Percentiles rank a stretch among this genome's conserved stretches.
Evolutionary conservation across 129 eudicot species (phyloP).

Genomic region (Flaveria trinervia): DNA sequence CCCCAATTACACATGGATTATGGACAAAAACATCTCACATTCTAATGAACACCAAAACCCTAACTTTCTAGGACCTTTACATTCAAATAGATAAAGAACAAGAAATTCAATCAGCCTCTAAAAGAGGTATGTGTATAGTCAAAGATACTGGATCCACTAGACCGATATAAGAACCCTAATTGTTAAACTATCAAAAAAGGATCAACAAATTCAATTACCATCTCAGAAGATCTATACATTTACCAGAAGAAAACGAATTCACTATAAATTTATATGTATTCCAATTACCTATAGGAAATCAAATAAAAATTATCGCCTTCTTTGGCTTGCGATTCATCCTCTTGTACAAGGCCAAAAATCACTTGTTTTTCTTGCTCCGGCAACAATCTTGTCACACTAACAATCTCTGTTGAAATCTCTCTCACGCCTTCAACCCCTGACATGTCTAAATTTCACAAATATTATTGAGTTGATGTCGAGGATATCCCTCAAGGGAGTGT

Average conservation of each 20-base stretch:
- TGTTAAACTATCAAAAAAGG: constrained; percentile 15
- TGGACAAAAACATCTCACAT: constrained; percentile 2
- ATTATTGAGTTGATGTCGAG: constrained; percentile 22
- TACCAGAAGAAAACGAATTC: constrained; percentile 17
- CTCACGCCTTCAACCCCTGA: constrained; percentile 16
- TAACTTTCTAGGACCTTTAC: constrained; percentile 2
- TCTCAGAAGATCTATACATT: constrained; percentile 21
- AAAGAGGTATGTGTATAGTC: constrained; percentile 17
- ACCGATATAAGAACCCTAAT: constrained; percentile 33
- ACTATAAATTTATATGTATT: constrained; percentile 16
- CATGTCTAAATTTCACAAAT: constrained; percentile 31
- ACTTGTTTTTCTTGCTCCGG: constrained; percentile 70
- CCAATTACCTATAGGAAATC: constrained; percentile 57
- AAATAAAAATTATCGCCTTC: constrained; percentile 75
- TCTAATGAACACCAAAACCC: constrained; percentile 23
- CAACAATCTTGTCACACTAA: constrained; percentile 38
- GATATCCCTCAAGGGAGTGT: constrained; percentile 23
- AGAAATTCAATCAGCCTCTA: not conserved
- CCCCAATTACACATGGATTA: constrained; percentile 2
- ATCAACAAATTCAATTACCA: constrained; percentile 18
- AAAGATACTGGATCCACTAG: constrained; percentile 19
- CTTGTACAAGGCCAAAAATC: constrained; percentile 49
- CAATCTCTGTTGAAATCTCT: constrained; percentile 18
- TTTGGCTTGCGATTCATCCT: constrained; percentile 63
- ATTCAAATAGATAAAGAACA: constrained; percentile 19